phyloP scores from a whole-genome alignment of 2,329 filamentous ascomycete genomes.

The Penicillium sp. region DNA sequence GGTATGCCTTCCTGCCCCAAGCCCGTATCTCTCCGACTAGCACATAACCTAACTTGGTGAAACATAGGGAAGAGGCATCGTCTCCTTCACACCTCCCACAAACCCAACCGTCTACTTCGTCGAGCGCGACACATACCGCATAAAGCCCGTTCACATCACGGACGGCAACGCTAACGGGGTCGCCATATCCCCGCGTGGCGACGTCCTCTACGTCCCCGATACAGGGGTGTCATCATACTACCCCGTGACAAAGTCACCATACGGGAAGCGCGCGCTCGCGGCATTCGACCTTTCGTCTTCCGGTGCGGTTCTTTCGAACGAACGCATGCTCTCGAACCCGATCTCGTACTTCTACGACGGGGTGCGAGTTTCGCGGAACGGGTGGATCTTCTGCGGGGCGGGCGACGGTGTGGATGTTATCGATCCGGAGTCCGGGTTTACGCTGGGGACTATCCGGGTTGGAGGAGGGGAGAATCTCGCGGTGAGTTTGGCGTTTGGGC shows the following conservation, averaged over 20 bases:
- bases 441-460: constrained; percentile 18
- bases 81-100: constrained; percentile 16
- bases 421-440: constrained; percentile 17
- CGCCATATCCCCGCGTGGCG: constrained; percentile 30
- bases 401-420: constrained; percentile 22
- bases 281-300: constrained; percentile 14
- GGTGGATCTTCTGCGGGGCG: constrained; percentile 19
- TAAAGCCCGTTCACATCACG: constrained; percentile 13
- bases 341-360: constrained; percentile 22
- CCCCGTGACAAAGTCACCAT: constrained; percentile 6
- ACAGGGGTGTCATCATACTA: constrained; percentile 25
- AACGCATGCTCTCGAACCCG: constrained; percentile 15
- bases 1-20: background rate
- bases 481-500: constrained; percentile 16
- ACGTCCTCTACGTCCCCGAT: constrained; percentile 32
- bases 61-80: constrained; percentile 18
- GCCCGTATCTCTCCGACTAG: no score
- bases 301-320: constrained; percentile 9
- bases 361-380: constrained; percentile 15
- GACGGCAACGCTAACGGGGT: constrained; percentile 28
- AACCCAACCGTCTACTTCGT: constrained; percentile 21
- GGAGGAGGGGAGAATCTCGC: constrained; percentile 22
- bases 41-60: no score
- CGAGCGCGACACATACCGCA: constrained; percentile 9
- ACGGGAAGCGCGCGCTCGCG: constrained; percentile 13